These are phyloP conservation scores for Suhomyces taliae DNA, from an alignment of 1,139 yeast genomes.

Conservation along the genomic window DNA sequence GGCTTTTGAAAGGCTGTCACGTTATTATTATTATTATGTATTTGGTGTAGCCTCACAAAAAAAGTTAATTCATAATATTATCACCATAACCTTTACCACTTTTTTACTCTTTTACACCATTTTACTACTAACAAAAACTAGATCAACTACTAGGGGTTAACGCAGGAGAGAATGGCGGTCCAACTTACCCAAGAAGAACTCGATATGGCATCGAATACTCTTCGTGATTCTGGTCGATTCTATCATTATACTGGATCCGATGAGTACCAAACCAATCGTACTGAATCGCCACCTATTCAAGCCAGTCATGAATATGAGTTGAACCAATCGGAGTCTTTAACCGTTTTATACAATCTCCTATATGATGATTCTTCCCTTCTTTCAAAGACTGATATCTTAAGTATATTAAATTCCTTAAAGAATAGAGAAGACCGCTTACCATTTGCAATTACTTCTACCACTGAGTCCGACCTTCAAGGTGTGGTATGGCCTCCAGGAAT, in stretches of 20 bases:
- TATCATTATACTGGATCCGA: neutral
- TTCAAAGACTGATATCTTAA: slow-evolving; percentile 38
- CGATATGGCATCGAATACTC: slow-evolving; percentile 6
- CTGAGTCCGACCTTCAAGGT: slow-evolving; percentile 35
- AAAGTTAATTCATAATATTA: no score
- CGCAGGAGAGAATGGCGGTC: slow-evolving; percentile 15
- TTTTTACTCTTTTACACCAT: neutral
- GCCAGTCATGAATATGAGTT: slow-evolving; percentile 36
- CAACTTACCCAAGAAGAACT: slow-evolving; percentile 16
- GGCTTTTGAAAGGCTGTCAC: neutral
- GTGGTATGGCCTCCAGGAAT: slow-evolving; percentile 38
- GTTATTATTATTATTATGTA: neutral
- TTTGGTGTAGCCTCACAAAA: neutral
- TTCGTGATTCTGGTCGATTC: neutral
- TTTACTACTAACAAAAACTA: neutral
- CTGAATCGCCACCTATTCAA: neutral
- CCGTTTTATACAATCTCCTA: slow-evolving; percentile 40
- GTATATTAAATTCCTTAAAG: slow-evolving; percentile 37
- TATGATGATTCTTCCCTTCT: slow-evolving; percentile 39
- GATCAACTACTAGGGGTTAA: neutral
- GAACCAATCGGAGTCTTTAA: slow-evolving; percentile 42
- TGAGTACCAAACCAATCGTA: neutral
- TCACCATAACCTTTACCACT: neutral
- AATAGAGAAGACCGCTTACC: slow-evolving; percentile 37
- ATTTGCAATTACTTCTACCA: slow-evolving; percentile 18